These are phyloP conservation scores for Claviceps sp. DNA, from an alignment of 2,329 filamentous ascomycete species.

Conservation along the genomic window DNA sequence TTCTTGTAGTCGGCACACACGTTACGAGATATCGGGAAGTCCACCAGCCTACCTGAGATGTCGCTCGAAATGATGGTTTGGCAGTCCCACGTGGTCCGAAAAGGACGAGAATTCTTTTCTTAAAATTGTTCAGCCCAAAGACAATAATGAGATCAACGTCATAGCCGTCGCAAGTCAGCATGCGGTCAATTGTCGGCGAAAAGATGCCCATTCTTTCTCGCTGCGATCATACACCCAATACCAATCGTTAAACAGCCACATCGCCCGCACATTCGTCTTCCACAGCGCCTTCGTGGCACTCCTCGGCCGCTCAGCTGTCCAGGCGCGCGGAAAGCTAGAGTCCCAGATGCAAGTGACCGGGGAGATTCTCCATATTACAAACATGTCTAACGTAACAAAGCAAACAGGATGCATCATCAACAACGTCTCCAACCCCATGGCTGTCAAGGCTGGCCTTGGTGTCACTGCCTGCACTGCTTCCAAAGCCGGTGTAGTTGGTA, in stretches of 20 bases:
- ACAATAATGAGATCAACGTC: too few species aligned
- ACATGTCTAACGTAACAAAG: background rate
- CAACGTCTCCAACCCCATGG: conserved; percentile 63
- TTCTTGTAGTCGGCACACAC: too few species aligned
- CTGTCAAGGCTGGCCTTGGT: conserved; percentile 52
- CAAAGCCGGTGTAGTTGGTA: conserved; percentile 67
- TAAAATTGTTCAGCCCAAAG: too few species aligned
- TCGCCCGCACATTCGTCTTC: conserved; percentile 51
- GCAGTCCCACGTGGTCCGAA: too few species aligned
- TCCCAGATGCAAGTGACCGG: conserved; percentile 15
- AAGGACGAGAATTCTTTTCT: too few species aligned
- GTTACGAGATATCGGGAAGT: too few species aligned
- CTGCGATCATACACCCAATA: too few species aligned
- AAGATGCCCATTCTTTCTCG: too few species aligned
- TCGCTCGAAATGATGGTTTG: too few species aligned
- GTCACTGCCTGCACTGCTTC: conserved; percentile 63
- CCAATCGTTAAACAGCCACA: conserved; percentile 41
- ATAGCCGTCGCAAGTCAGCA: too few species aligned
- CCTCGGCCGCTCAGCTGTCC: conserved; percentile 40
- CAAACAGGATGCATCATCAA: conserved; percentile 55
- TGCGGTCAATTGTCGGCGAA: too few species aligned
- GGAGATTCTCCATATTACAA: conserved; percentile 1
- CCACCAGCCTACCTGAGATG: too few species aligned
- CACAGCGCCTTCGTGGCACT: conserved; percentile 49
- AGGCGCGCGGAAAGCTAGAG: conserved; percentile 29